Base-by-base conservation (phyloP, 257 asterid genomes). In the Paulownia fortunei region DNA sequence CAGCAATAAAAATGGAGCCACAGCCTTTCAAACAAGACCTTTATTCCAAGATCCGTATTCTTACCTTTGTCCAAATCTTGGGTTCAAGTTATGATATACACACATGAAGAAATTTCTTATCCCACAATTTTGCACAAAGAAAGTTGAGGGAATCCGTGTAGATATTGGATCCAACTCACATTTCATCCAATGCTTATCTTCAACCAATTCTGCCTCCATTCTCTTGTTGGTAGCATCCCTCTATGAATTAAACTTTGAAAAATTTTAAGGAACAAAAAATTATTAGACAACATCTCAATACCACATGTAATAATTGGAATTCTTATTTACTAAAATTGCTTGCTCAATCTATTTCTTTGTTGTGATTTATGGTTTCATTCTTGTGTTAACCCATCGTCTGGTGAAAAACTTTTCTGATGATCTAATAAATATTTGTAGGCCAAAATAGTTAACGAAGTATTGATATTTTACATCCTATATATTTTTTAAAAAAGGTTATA, bases 101-200 rank as follows among this genome's bases (percentile, higher is more conserved):
- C 67, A 76, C 72, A 51, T 63, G 42, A 63, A 75, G 27, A n/a
- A n/a, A n/a, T 76, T 66, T 9, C 73, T 67, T 77, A 68, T 77
- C 76, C 69, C 70, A 55, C 69, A 78, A 78, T 78, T 46, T 62
- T 69, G 76, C 77, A 62, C 41, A 78, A 78, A 69, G 49, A 16
- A 23, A 4, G 44, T 15, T 32, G 11, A 61, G 8, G 46, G n/a
- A 64, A 36, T 54, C 62, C 72, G 27, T 27, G 64, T 76, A 24
- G 18, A 10, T 44, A 12, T 73, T 58, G 12, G 49, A 54, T 44
- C 51, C 71, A 44, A 60, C 16, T 74, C 79, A 74, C 61, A 27
- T 41, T 11, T 60, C 19, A 55, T 6, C 62, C 32, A 8, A 55
- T 23, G 62, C 32, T 55, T 55, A 55, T 55, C 59, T 18, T n/a